Base-by-base conservation (phyloP, 192 early-diverging fungal genomes). In the Coemansia sp. region DNA sequence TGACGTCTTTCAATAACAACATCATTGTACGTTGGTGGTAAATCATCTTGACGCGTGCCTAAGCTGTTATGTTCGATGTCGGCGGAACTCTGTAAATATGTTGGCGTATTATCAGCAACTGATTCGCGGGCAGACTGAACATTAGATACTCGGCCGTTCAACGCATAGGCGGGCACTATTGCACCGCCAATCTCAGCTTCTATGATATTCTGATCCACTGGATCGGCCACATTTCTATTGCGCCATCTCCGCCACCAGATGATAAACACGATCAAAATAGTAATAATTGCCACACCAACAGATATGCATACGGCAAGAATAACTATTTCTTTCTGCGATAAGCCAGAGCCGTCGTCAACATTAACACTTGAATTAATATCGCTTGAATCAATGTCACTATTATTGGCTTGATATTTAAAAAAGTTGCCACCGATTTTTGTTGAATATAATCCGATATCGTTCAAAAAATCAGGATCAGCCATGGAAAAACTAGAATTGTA, bases 261-360 rank as follows among this genome's bases (percentile, higher is more conserved):
- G 14, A 15, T 15, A 50, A 50, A n/a, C 24, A 53, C 10, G 2
- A 53, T 6, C 10, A 53, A 4, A 23, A 10, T 2, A 4, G 14
- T 14, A 4, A 53, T 22, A 23, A 53, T 5, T 1, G 11, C 23
- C 0, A 7, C 24, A 11, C 51, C 51, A 53, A 53, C 21, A 6
- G 51, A 25, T 23, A 53, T 27, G 53, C 53, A 55, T 15, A 55
- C 53, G 0, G 25, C 53, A 32, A 55, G 11, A 55, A 55, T 35
- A 11, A 55, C 15, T 15, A 1, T 32, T 22, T 49, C 48, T 22
- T 17, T 49, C 2, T 19, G 12, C 15, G 48, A 49, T 17, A 49
- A 19, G 48, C 6, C 48, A 7, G 7, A 21, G 48, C n/a, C 21
- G 15, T 19, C 8, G 48, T n/a, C 39, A 8, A 0, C 14, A 0